A percentile compares a stretch with the other conserved stretches of the same genome.
Conservation (phyloP, 2,329 filamentous ascomycete species). For the Ciborinia camelliae region DNA sequence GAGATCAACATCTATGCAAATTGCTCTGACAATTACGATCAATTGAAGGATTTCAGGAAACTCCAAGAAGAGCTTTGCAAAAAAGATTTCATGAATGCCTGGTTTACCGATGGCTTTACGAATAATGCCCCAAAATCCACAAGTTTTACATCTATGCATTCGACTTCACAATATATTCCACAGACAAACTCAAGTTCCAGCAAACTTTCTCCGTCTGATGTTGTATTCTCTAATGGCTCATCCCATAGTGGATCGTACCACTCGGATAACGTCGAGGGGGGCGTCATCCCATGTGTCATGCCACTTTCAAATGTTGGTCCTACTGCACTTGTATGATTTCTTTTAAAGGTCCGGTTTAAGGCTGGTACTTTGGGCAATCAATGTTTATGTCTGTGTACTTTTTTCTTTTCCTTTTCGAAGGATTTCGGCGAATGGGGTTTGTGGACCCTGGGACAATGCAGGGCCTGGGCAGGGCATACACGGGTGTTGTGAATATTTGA, state of each 20-base stretch:
- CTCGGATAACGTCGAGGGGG: not conserved
- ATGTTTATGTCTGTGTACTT: not conserved
- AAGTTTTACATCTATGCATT: not conserved
- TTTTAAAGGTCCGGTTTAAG: not conserved
- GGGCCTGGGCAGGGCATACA: not conserved
- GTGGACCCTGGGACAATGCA: not conserved
- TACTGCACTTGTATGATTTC: not conserved
- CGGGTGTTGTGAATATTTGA: not conserved
- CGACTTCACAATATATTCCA: not conserved
- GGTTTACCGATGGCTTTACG: slow-evolving; percentile 25
- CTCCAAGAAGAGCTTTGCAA: slow-evolving; percentile 22
- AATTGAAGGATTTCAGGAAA: not conserved
- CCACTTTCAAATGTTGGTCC: not conserved
- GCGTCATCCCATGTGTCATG: not conserved
- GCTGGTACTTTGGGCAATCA: not conserved
- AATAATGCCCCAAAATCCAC: not conserved
- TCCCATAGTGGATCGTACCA: not conserved
- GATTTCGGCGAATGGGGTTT: not conserved
- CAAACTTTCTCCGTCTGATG: not conserved
- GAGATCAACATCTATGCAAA: slow-evolving; percentile 28
- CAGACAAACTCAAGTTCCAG: no score
- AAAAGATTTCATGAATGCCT: slow-evolving; percentile 22
- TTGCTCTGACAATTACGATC: not conserved
- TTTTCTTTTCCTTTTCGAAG: not conserved
- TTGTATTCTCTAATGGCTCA: not conserved